Base-by-base conservation (phyloP, 2,329 filamentous ascomycete species). In the Cladophialophora exuberans region DNA sequence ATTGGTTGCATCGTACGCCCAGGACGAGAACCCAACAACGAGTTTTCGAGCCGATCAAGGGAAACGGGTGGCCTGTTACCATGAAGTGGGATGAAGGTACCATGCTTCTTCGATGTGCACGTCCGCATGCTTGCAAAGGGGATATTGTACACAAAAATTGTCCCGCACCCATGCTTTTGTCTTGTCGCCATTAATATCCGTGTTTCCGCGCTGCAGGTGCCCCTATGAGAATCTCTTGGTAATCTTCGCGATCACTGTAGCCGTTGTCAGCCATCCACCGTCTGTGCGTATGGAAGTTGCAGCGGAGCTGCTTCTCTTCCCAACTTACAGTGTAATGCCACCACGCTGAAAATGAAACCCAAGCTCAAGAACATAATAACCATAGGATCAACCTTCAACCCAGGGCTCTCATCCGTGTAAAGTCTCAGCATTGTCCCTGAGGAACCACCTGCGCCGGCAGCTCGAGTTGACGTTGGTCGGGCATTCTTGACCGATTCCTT, bases 391-490 rank as follows among this genome's bases (percentile, higher is more conserved):
- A 99, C 94, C 81, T 97, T 96, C 68, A 99, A 81, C 60, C 94
- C 94, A 56, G 94, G 94, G 63, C 90, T 96, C 80, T 99, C 94
- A 72, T 99, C 94, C 55, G 94, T 99, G 85, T 99, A 99, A 39
- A 99, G 87, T 76, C 92, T 93, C 79, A 99, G 82, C 94, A 99
- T 99, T 49, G 94, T 99, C 79, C 90, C 96, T 75, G 88, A 96
- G 72, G 91, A 97, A 64, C 94, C 94, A 65, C 94, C 94, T 15
- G 94, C 94, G 66, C 94, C 94, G 28, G 94, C 94, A 33, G 93
- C 86, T 68, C 94, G 85, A 64, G 94, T 99, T 79, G 89, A 96
- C 73, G 87, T 89, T 46, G 94, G 94, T 66, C 94, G 83, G 64
- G 85, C 88, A 87, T 96, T 99, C 69, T 93, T 92, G 67, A 93